Evolutionary conservation across 192 early-diverging fungal genomes (phyloP).

Genomic region (Backusella psychrophila): DNA sequence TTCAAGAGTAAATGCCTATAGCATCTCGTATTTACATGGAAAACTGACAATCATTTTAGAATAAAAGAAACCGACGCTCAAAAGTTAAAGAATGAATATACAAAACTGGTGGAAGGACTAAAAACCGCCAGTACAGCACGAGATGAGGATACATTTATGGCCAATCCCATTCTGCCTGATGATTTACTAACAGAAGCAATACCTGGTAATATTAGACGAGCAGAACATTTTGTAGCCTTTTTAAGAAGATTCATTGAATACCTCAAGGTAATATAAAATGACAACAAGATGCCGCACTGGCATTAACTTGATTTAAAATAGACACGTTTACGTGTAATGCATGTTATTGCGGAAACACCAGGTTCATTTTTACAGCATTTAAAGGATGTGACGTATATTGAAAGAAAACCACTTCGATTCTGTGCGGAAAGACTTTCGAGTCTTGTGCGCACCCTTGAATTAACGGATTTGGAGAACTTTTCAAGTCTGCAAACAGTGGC

Average conservation of each 20-base stretch:
- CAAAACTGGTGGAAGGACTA: slow-evolving; percentile 85
- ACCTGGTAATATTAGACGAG: slow-evolving; percentile 95
- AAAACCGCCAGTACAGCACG: slow-evolving; percentile 67
- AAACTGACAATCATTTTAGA: slow-evolving; percentile 27
- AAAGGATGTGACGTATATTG: slow-evolving; percentile 94
- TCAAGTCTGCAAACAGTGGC: slow-evolving; percentile 84
- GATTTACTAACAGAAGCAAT: slow-evolving; percentile 91
- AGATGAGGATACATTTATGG: slow-evolving; percentile 85
- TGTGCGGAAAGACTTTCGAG: slow-evolving; percentile 90
- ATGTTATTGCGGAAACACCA: slow-evolving; percentile 96
- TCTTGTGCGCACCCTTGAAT: slow-evolving; percentile 88
- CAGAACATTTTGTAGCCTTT: slow-evolving; percentile 99
- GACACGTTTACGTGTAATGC: slow-evolving; percentile 93
- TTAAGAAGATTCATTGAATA: slow-evolving; percentile 96
- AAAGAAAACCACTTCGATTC: slow-evolving; percentile 92
- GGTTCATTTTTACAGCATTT: slow-evolving; percentile 91
- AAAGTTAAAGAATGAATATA: slow-evolving; percentile 89
- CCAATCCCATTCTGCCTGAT: slow-evolving; percentile 94
- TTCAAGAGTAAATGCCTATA: slow-evolving; percentile 59
- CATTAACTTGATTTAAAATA: slow-evolving; percentile 20
- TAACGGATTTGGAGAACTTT: slow-evolving; percentile 89
- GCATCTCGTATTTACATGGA: background rate
- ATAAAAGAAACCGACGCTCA: slow-evolving; percentile 87
- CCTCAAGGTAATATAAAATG: slow-evolving; percentile 62
- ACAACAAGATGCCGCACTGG: background rate